These are phyloP conservation scores for Lentinula edodes DNA, from an alignment of 768 basidiomycete genomes.

Conservation along the genomic window DNA sequence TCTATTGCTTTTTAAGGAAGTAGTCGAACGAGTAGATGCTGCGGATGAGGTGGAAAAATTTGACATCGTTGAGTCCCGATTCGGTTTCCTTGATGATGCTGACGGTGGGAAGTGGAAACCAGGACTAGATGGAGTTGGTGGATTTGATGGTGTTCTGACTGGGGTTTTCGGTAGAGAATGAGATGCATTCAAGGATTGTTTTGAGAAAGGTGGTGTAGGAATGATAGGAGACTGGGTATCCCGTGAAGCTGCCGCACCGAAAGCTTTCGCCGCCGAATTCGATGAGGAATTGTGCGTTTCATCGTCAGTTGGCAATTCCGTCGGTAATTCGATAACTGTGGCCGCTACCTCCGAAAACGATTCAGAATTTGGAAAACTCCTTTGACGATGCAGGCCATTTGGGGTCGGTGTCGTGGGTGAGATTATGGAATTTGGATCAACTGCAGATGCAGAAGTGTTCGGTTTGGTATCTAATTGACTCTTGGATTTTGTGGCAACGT, in stretches of 20 bases:
- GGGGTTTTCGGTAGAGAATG: neutral
- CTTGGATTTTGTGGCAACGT: neutral
- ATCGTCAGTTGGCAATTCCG: neutral
- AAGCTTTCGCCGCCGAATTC: neutral
- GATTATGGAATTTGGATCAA: neutral
- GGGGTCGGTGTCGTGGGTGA: slow-evolving; percentile 5
- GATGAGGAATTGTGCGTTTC: neutral
- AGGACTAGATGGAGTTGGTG: slow-evolving; percentile 4
- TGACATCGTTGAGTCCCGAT: slow-evolving; percentile 5
- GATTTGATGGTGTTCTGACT: neutral
- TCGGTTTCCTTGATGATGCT: neutral
- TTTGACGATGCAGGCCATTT: neutral
- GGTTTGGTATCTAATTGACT: neutral
- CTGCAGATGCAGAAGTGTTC: neutral
- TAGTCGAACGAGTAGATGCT: neutral
- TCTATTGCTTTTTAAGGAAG: neutral
- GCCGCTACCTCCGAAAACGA: neutral
- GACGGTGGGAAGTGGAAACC: slow-evolving; percentile 1
- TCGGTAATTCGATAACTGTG: neutral
- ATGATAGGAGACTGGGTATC: neutral
- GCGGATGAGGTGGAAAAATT: slow-evolving; percentile 1
- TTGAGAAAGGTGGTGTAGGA: neutral
- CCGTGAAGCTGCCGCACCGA: neutral
- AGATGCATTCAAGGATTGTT: neutral
- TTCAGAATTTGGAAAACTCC: neutral